These are phyloP conservation scores for Pleomassaria siparia DNA, from an alignment of 2,329 filamentous ascomycete species.

Conservation along the genomic window DNA sequence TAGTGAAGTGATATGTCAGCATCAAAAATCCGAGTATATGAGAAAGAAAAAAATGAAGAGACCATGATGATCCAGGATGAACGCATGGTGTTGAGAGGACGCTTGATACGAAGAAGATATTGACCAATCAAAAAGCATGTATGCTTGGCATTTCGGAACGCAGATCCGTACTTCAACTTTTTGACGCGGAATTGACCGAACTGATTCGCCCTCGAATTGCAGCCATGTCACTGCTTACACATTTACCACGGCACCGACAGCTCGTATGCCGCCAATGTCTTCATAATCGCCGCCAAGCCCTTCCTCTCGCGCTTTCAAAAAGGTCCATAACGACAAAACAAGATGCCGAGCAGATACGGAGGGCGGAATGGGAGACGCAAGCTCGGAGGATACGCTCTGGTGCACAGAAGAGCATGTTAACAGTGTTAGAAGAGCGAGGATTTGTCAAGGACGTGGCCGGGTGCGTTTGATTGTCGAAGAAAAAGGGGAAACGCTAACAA, in stretches of 20 bases:
- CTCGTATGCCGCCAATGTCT: slow-evolving; percentile 33
- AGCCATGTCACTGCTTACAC: slow-evolving; percentile 33
- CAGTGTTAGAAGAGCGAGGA: slow-evolving; percentile 69
- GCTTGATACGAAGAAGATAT: neutral
- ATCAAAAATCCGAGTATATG: neutral
- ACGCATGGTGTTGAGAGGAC: neutral
- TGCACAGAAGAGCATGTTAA: slow-evolving; percentile 54
- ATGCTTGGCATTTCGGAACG: neutral
- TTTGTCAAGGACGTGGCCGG: slow-evolving; percentile 74
- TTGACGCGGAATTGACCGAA: slow-evolving; percentile 8
- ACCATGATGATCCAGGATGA: neutral
- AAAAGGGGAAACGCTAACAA: slow-evolving; percentile 13
- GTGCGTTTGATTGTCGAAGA: slow-evolving; percentile 49
- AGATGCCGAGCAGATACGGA: slow-evolving; percentile 4
- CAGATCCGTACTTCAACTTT: slow-evolving; percentile 18
- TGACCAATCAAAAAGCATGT: slow-evolving; percentile 19
- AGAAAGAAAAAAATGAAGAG: neutral
- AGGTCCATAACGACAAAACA: neutral
- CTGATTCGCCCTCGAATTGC: slow-evolving; percentile 17
- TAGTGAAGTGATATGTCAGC: too few species aligned
- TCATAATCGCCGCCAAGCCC: slow-evolving; percentile 21
- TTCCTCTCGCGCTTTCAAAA: slow-evolving; percentile 13
- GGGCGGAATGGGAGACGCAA: slow-evolving; percentile 30
- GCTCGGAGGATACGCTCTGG: slow-evolving; percentile 31
- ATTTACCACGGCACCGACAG: slow-evolving; percentile 27